phyloP scores from a whole-genome alignment of 768 basidiomycete genomes.

The Cubamyces sp. region DNA sequence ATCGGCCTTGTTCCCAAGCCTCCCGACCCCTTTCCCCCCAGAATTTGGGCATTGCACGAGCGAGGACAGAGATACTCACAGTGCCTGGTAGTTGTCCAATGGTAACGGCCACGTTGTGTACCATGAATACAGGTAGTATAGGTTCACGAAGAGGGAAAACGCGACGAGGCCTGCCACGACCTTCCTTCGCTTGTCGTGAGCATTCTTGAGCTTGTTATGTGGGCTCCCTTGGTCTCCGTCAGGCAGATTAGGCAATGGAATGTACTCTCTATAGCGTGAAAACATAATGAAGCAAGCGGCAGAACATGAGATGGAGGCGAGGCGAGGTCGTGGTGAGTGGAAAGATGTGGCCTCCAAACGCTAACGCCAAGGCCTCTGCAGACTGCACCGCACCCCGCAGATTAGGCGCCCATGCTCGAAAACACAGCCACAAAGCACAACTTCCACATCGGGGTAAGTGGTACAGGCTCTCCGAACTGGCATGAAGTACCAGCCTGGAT shows the following conservation, averaged over 20 bases:
- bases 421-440: constrained; percentile 8
- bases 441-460: neutral
- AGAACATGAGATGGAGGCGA: neutral
- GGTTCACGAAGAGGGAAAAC: constrained; percentile 18
- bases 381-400: too few relatives aligned
- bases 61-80: constrained; percentile 18
- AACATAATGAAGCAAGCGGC: neutral
- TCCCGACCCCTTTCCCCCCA: too few relatives aligned
- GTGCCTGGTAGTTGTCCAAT: constrained; percentile 26
- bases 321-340: neutral
- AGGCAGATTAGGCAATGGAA: neutral
- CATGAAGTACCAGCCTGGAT: too few relatives aligned
- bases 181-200: constrained; percentile 8
- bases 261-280: constrained; percentile 16
- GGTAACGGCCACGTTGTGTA: constrained; percentile 13
- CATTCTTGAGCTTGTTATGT: constrained; percentile 3
- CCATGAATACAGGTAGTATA: constrained; percentile 9
- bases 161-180: constrained; percentile 3
- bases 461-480: neutral
- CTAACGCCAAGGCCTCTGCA: too few relatives aligned
- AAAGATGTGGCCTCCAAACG: neutral
- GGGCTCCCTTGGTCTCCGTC: constrained; percentile 9
- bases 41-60: neutral
- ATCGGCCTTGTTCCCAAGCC: neutral
- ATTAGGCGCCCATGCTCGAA: neutral